Evolutionary conservation across 495 filamentous ascomycete species (phyloP).

Genomic region (Chaetomium tenue): DNA sequence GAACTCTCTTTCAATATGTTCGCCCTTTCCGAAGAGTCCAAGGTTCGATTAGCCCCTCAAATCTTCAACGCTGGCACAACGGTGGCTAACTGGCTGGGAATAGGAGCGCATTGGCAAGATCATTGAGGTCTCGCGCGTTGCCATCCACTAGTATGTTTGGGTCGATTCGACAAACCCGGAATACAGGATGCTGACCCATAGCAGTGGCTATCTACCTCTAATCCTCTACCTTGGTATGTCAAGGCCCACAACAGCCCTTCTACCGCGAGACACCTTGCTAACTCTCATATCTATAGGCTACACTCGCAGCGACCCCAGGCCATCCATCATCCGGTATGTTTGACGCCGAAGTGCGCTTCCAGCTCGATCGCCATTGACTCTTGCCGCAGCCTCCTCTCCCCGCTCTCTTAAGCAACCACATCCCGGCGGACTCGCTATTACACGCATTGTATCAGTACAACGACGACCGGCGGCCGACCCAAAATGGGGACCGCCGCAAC

Average conservation of each 20-base stretch:
- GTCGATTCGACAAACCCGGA: constrained; percentile 9
- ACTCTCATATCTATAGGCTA: constrained; percentile 61
- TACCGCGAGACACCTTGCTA: constrained; percentile 27
- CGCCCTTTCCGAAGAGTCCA: constrained; percentile 94
- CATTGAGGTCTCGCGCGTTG: constrained; percentile 89
- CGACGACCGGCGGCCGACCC: neutral
- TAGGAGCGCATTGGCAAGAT: constrained; percentile 95
- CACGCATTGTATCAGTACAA: constrained; percentile 27
- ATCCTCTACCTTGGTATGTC: constrained; percentile 91
- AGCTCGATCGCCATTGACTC: constrained; percentile 11
- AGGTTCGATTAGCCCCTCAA: constrained; percentile 54
- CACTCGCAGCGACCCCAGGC: constrained; percentile 86
- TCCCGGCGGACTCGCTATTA: neutral
- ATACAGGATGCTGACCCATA: constrained; percentile 37
- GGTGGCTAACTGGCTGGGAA: constrained; percentile 15
- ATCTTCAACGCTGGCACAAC: neutral
- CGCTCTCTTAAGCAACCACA: constrained; percentile 54
- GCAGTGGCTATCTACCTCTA: constrained; percentile 90
- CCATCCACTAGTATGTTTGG: constrained; percentile 85
- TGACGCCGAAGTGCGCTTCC: neutral
- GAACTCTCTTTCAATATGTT: constrained; percentile 55
- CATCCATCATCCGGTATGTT: constrained; percentile 84
- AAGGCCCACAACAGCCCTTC: constrained; percentile 1
- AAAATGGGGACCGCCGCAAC: neutral
- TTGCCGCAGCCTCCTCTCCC: constrained; percentile 63